Evolutionary conservation across 116 monocot genomes (phyloP), one percentile per base, ranked within the genome.

Genomic region (Phalaenopsis hybrid): DNA sequence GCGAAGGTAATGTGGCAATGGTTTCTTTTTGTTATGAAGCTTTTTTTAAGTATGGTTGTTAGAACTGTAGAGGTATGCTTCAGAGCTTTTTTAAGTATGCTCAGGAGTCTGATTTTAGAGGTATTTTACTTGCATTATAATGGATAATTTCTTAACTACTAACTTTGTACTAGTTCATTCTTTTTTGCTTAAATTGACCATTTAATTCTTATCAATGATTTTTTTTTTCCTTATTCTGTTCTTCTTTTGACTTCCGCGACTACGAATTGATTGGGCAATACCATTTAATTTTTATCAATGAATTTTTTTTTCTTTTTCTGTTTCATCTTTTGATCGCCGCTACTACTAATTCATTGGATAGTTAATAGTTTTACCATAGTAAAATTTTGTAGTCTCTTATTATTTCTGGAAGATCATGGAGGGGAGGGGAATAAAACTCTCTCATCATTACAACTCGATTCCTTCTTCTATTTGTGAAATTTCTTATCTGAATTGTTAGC

Each of bases 1-100:
- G 84, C 81, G 20, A 87, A 87, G 87, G 87, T 87, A 59, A 33
- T 65, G 21, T 0, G 44, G n/a, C 50, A 25, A 79, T 46, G 23
- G 34, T 20, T 59, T 59, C 16, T 52, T 11, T 77, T 77, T 25
- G 9, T 25, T 77, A 2, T 75, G 75, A 75, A 75, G 44, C 9
- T 33, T 73, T 81, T 69, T 51, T n/a, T 70, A 8, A 12, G 2
- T 63, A 15, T 81, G 50, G 46, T 46, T 17, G 28, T 51, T 72
- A 37, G 1, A 41, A 44, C 15, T 44, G 45, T 80, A 13, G 37
- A 37, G 37, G 8, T 18, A 5, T 10, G 57, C 18, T 59, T 2
- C 18, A 37, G 5, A 16, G 41, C 16, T 16, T 16, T 37, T 37
- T 37, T 37, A 37, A 37, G 8, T 18, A 5, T 10, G 57, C 18